Base-by-base conservation (phyloP, 305 asterid species). In the Coffea humblotiana region DNA sequence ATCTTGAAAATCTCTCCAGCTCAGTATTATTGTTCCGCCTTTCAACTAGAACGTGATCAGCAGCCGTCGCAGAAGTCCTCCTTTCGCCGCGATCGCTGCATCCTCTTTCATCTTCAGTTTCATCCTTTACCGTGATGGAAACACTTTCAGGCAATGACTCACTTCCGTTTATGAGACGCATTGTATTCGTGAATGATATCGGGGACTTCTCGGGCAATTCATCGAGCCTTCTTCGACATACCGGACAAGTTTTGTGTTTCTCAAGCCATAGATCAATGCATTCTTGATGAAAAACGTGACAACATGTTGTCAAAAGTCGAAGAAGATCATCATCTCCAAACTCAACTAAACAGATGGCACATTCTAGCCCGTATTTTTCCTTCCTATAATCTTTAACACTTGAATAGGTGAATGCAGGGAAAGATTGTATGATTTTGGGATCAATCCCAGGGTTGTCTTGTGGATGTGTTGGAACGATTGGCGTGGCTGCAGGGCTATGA, bases 211-310 rank as follows among this genome's bases (percentile, higher is more conserved):
- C 83, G 0, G 94, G 93, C 0, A 97, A 84, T 16, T 83, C 18
- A 10, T 90, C 93, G 14, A 95, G 94, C 74, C 84, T 83, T 29
- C 85, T 80, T 29, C 99, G 91, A 66, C 98, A 95, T 0, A 91
- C 98, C 0, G 99, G 99, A 81, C 99, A 95, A 0, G 99, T 93
- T 72, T 83, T 86, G 88, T 92, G 98, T 0, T 92, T 86, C 76
- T 88, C 97, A 18, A 95, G 90, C 99, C 99, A 95, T 10, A 90
- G 89, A 85, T 95, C 99, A 6, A 95, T 88, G 85, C 99, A 95
- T 18, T 91, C 94, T 78, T 89, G 94, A 76, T 95, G 99, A 76
- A 93, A 95, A 0, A 92, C 99, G 23, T 93, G 99, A 80, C 86
- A 90, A 70, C 99, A 95, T 9, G 87, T n/a, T 0, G 95, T 88